phyloP scores from a whole-genome alignment of 140 eudicot genomes.

The Senecio squalidus region DNA sequence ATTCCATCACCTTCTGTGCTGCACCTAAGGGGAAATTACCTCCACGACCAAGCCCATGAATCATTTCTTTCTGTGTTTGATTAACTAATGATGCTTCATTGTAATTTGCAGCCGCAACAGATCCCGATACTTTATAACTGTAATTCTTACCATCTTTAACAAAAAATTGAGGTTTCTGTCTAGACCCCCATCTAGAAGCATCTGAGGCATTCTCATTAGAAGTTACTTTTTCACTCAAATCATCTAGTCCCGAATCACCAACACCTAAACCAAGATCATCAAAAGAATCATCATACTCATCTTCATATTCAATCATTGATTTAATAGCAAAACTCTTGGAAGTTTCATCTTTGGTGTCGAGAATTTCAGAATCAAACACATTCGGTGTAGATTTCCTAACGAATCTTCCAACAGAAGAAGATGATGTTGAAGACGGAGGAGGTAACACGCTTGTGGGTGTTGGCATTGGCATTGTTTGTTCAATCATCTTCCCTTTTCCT shows the following conservation, averaged over 20 bases:
- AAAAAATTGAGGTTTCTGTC: conserved; percentile 74
- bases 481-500: conserved; percentile 85
- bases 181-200: conserved; percentile 72
- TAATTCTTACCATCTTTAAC: conserved; percentile 97
- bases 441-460: conserved; percentile 7
- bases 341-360: conserved; percentile 37
- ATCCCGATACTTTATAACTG: conserved; percentile 86
- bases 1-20: conserved; percentile 38
- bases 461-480: conserved; percentile 6
- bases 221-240: conserved; percentile 33
- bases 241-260: conserved; percentile 68
- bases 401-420: conserved; percentile 68
- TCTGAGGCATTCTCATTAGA: conserved; percentile 30
- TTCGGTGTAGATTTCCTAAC: conserved; percentile 48
- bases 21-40: conserved; percentile 81
- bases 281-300: conserved; percentile 94
- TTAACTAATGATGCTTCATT: conserved; percentile 68
- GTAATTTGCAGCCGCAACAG: conserved; percentile 77
- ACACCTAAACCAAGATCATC: conserved; percentile 79
- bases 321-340: conserved; percentile 50
- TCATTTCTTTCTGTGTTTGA: conserved; percentile 55
- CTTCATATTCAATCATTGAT: conserved; percentile 76
- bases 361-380: conserved; percentile 34
- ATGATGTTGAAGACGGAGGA: conserved; percentile 35
- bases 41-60: conserved; percentile 92